Conservation (phyloP, 139 green algal species). For the Micractinium conductrix region DNA sequence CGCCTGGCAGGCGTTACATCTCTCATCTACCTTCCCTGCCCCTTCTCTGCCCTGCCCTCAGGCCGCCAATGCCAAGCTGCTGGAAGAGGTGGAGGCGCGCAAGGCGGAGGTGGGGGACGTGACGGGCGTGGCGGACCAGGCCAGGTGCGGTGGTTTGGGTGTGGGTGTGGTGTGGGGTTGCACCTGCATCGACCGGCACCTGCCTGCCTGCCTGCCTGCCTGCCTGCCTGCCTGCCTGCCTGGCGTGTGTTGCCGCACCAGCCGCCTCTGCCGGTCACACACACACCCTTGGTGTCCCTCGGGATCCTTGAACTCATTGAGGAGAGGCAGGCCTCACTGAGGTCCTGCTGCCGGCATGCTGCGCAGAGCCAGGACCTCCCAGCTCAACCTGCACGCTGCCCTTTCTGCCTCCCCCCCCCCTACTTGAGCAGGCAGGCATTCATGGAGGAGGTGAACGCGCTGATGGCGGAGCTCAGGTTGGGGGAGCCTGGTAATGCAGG, state of each 20-base stretch:
- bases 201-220: no score
- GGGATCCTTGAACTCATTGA: neutral
- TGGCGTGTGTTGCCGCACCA: neutral
- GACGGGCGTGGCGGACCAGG: slow-evolving; percentile 1
- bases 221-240: neutral
- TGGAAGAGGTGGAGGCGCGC: slow-evolving; percentile 15
- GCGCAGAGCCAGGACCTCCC: neutral
- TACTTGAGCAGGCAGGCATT: slow-evolving; percentile 1
- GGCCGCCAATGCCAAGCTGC: neutral
- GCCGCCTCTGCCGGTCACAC: no score
- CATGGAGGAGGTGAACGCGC: neutral
- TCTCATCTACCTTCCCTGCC: neutral
- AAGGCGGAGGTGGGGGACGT: slow-evolving; percentile 2
- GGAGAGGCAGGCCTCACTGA: neutral
- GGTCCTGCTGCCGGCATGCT: no score
- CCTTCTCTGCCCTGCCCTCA: neutral
- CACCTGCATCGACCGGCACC: no score
- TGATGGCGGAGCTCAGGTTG: slow-evolving; percentile 24
- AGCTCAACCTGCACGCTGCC: neutral
- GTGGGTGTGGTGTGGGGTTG: no score
- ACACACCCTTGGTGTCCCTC: no score
- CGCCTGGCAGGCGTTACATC: neutral
- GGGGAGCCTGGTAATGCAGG: neutral
- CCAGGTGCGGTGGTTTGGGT: neutral
- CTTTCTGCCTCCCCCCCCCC: neutral